Evolutionary conservation across 257 asterid species (phyloP).

Genomic region (Gardenia jasminoides): DNA sequence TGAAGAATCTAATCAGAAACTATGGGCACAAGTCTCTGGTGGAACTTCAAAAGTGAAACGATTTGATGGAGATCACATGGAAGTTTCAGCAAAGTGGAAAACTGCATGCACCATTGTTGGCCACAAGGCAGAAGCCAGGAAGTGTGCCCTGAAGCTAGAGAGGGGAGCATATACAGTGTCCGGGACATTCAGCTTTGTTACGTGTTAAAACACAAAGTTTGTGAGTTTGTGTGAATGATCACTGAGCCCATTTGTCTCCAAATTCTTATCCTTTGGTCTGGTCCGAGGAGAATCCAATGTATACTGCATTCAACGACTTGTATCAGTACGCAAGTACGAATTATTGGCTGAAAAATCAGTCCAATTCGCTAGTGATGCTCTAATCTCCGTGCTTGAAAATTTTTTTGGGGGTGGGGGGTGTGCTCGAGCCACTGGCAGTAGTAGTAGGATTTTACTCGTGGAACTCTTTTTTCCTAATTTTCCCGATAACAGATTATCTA

Average conservation of each 20-base stretch:
- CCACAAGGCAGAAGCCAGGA: not conserved
- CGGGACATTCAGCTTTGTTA: not conserved
- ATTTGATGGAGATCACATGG: not conserved
- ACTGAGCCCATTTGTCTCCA: not conserved
- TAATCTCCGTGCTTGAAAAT: too few species aligned
- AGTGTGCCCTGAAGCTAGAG: not conserved
- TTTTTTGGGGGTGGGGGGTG: too few species aligned
- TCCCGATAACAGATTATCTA: too few species aligned
- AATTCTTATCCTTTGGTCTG: not conserved
- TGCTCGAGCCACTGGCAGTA: too few species aligned
- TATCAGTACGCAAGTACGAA: not conserved
- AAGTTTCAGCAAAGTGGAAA: not conserved
- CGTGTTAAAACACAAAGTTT: not conserved
- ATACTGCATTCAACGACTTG: not conserved
- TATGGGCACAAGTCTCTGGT: not conserved
- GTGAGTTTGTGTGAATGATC: not conserved
- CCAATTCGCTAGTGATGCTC: not conserved
- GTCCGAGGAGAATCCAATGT: not conserved
- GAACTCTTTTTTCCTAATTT: too few species aligned
- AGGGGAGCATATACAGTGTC: not conserved
- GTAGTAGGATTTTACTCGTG: too few species aligned
- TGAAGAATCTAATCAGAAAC: not conserved
- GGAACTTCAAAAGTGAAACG: not conserved
- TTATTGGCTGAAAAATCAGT: not conserved
- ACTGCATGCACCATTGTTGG: not conserved